Conservation (phyloP, 2,329 filamentous ascomycete species). For the Ampelomyces quisqualis region DNA sequence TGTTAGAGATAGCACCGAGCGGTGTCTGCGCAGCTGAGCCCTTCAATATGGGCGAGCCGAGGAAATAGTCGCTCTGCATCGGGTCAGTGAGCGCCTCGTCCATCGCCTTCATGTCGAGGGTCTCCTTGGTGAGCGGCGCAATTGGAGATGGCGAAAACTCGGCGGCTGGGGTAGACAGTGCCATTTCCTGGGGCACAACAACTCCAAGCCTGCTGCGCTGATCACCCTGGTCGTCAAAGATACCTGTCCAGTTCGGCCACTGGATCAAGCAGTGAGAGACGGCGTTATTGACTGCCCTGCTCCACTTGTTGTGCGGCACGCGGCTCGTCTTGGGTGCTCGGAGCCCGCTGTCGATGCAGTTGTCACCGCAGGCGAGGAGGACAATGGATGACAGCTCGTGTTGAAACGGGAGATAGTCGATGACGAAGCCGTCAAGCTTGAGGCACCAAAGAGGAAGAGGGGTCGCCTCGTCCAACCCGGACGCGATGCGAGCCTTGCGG, state of each 20-base stretch:
- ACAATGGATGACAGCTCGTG: constrained; percentile 26
- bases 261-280: constrained; percentile 23
- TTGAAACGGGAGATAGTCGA: constrained; percentile 36
- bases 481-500: constrained; percentile 33
- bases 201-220: constrained; percentile 19
- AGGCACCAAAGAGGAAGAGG: constrained; percentile 28
- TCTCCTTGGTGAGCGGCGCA: constrained; percentile 9
- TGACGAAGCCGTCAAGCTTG: constrained; percentile 37
- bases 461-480: constrained; percentile 21
- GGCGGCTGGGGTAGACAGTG: constrained; percentile 11
- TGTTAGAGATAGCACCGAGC: constrained; percentile 7
- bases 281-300: constrained; percentile 17
- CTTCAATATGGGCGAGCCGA: background rate
- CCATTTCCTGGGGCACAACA: constrained; percentile 12
- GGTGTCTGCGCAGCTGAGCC: background rate
- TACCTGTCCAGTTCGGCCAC: constrained; percentile 30
- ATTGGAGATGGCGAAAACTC: constrained; percentile 2
- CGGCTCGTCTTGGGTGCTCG: constrained; percentile 23
- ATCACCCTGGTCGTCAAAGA: constrained; percentile 25
- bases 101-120: constrained; percentile 8
- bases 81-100: constrained; percentile 4
- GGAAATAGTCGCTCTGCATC: background rate
- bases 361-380: constrained; percentile 26
- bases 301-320: constrained; percentile 17
- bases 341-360: constrained; percentile 33